Evolutionary conservation across 139 green algal genomes (phyloP).

Genomic region (Chlorella sp.): DNA sequence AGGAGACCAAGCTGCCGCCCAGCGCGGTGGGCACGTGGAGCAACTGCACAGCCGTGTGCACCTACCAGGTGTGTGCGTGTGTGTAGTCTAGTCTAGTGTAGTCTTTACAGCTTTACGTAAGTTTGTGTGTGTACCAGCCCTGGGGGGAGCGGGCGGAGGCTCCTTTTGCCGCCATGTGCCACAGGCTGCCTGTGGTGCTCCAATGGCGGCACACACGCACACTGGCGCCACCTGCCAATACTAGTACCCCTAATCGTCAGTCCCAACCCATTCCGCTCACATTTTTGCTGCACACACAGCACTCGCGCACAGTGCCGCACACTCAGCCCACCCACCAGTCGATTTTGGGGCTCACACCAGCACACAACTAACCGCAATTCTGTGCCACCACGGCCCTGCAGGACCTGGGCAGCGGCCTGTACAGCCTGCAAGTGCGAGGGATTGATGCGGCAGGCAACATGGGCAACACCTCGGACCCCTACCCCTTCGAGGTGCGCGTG

Average conservation of each 20-base stretch:
- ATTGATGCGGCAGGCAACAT: constrained; percentile 56
- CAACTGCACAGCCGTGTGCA: constrained; percentile 40
- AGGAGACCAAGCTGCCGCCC: neutral
- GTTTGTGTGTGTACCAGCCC: no score
- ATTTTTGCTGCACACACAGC: neutral
- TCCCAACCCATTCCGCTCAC: neutral
- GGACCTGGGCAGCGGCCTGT: constrained; percentile 35
- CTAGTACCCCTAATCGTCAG: neutral
- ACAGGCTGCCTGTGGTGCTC: no score
- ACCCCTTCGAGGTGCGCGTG: constrained; percentile 34
- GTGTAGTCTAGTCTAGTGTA: no score
- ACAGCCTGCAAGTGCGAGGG: constrained; percentile 40
- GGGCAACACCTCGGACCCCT: constrained; percentile 22
- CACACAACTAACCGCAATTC: neutral
- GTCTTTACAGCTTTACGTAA: no score
- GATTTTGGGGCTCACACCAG: no score
- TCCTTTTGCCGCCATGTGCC: no score
- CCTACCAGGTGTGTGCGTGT: neutral
- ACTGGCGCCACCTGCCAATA: no score
- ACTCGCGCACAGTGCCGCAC: neutral
- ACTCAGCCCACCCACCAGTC: neutral
- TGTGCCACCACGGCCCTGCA: neutral
- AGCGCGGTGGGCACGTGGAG: constrained; percentile 36
- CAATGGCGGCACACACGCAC: no score
- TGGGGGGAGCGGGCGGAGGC: no score